A percentile compares a stretch with the other conserved stretches of the same genome.
Evolutionary conservation across 768 basidiomycete species (phyloP).

Genomic region (Tricholoma furcatifolium): DNA sequence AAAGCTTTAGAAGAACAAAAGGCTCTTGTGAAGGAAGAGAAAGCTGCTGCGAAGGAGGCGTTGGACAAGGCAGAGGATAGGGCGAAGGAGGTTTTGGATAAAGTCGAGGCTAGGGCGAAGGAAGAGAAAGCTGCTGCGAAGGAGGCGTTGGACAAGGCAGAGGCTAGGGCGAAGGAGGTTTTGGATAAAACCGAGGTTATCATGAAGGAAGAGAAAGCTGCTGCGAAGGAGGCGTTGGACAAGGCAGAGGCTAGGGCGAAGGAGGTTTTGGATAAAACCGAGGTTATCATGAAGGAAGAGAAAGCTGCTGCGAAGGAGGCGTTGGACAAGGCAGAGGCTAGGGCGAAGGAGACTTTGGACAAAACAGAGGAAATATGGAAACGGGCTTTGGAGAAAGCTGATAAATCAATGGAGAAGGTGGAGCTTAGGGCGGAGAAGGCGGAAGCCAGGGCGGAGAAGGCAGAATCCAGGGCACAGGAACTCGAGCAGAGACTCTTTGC

Average conservation of each 20-base stretch:
- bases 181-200: neutral
- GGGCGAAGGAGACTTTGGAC: neutral
- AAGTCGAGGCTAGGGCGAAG: neutral
- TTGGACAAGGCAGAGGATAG: neutral
- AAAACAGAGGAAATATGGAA: too few species aligned
- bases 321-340: neutral
- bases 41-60: neutral
- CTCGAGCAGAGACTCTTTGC: too few species aligned
- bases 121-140: neutral
- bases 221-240: neutral
- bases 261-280: neutral
- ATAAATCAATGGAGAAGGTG: neutral
- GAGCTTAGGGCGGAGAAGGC: neutral
- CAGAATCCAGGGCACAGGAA: too few species aligned
- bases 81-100: neutral
- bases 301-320: neutral
- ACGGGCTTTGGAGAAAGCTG: neutral
- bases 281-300: neutral
- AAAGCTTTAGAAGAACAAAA: neutral
- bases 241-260: neutral
- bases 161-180: neutral
- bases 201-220: neutral
- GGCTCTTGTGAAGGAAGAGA: neutral
- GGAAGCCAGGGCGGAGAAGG: neutral
- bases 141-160: neutral